Evolutionary conservation across 176 grass and related monocot genomes (phyloP).

Genomic region (barley (Hordeum vulgare)): DNA sequence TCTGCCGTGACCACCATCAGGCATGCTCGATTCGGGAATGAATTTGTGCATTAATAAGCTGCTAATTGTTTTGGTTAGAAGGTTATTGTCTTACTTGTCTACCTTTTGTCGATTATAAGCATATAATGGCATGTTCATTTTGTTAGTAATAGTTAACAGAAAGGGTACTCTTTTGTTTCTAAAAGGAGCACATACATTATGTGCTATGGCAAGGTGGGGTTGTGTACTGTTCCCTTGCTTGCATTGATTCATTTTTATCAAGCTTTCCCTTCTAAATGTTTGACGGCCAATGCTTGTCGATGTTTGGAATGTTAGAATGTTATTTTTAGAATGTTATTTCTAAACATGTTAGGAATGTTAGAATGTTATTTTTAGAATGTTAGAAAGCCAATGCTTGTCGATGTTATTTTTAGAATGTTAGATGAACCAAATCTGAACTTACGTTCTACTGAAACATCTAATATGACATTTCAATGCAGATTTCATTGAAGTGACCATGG

Average conservation of each 20-base stretch:
- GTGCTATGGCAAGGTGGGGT: background rate
- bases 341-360: too few species aligned
- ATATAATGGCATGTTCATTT: background rate
- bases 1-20: slow-evolving; percentile 12
- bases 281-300: too few species aligned
- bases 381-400: too few species aligned
- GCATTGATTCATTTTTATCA: slow-evolving; percentile 1
- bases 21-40: background rate
- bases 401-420: too few species aligned
- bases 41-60: too few species aligned
- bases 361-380: too few species aligned
- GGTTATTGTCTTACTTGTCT: background rate
- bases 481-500: too few species aligned
- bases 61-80: background rate
- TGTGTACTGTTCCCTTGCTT: background rate
- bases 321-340: too few species aligned
- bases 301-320: too few species aligned
- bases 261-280: background rate
- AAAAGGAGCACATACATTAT: background rate
- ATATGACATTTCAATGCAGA: too few species aligned
- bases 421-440: too few species aligned
- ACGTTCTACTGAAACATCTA: too few species aligned
- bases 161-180: background rate
- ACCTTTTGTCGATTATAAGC: background rate
- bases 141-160: background rate